Evolutionary conservation across 164 flowering plant species (phyloP), one percentile per base, ranked within the genome.

Genomic region (Kalanchoe fedtschenkoi): DNA sequence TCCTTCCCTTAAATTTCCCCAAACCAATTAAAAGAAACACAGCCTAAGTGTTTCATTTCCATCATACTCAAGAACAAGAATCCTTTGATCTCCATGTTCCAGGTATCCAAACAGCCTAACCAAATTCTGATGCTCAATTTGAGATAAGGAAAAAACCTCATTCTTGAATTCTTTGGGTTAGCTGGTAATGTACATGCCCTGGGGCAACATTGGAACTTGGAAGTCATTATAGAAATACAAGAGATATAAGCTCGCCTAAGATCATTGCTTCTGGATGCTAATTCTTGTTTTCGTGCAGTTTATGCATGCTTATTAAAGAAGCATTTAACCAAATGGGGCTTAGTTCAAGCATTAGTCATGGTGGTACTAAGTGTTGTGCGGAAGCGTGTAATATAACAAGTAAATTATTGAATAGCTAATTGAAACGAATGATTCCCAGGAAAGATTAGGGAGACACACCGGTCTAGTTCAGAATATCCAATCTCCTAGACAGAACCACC

Each of bases 101-200:
- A 84, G 33, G 66, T 66, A 86, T 30, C 96, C 96, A 61, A 68
- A 74, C 16, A 84, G 67, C 64, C 74, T 84, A 19, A 88, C 91
- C 68, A 88, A 74, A 72, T 80, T 88, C 56, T 72, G 66, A 72
- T 88, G 96, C 69, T 88, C 91, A 30, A 88, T 83, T 65, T 66
- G 73, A 37, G 96, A 79, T 58, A 84, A 66, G 19, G 85, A 70
- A 34, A 58, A 61, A 34, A 86, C 66, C 66, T 88, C 96, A 67
- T 78, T 86, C 79, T 64, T 78, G 75, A 86, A 88, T 68, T 81
- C 84, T 19, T 47, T 28, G 6, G 70, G 53, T 41, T 65, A 35
- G 53, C 60, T 55, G 37, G 44, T 64, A 66, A 79, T 79, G 65
- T 64, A 54, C 38, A 24, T 33, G 34, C 69, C 71, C 96, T 85